Percentiles rank a stretch among this genome's conserved stretches.
Conservation (phyloP, 306 rosid genomes). For the Echinosophora koreensis region DNA sequence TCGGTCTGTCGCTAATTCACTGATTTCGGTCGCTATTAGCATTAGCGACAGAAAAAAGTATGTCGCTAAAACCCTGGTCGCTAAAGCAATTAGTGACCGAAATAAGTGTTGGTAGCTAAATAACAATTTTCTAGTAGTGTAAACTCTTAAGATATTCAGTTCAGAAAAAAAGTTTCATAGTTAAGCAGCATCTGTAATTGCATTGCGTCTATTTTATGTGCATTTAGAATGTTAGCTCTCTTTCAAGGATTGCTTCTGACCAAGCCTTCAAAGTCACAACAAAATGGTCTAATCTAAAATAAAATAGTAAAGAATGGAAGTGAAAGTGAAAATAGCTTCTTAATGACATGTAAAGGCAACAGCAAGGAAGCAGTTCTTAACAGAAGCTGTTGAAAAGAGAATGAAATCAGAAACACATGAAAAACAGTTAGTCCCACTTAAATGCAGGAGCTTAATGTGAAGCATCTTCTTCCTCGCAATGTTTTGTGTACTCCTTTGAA, state of each 20-base stretch:
- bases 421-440: constrained; percentile 48
- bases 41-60: no score
- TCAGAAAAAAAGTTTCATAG: no score
- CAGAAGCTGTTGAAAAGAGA: constrained; percentile 43
- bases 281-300: not conserved
- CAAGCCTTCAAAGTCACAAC: not conserved
- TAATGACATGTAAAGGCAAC: constrained; percentile 42
- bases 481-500: constrained; percentile 79
- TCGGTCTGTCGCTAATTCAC: no score
- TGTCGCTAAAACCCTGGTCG: no score
- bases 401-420: constrained; percentile 46
- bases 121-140: no score
- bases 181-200: no score
- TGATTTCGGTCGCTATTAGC: no score
- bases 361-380: constrained; percentile 44
- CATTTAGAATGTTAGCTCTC: not conserved
- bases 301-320: not conserved
- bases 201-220: no score
- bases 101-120: no score
- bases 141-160: no score
- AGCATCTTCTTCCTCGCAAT: constrained; percentile 91
- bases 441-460: constrained; percentile 59
- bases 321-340: constrained; percentile 26
- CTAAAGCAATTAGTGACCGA: no score
- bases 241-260: not conserved